Percentiles rank a stretch among this genome's conserved stretches.
phyloP scores from a whole-genome alignment of 2,329 filamentous ascomycete species.

The Aspergillus puulaauensis region DNA sequence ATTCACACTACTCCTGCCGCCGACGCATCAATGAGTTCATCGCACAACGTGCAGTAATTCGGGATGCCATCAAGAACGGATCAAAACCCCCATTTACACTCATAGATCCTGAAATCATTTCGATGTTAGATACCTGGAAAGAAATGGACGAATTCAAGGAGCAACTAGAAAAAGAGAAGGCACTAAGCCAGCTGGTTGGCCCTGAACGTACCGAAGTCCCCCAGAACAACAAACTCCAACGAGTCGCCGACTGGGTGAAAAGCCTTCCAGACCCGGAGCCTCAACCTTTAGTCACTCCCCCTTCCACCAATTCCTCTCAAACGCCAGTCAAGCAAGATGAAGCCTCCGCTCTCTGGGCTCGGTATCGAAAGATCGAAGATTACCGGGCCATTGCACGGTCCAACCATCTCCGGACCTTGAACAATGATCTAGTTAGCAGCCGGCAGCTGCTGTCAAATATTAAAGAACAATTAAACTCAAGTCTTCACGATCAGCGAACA shows the following conservation, averaged over 20 bases:
- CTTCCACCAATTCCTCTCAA: background rate
- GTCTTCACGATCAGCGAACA: background rate
- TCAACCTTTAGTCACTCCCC: background rate
- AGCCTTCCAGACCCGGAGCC: slow-evolving; percentile 8
- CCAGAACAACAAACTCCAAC: slow-evolving; percentile 7
- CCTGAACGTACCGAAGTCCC: background rate
- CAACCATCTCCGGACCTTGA: background rate
- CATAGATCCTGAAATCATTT: slow-evolving; percentile 7
- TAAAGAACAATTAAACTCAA: background rate
- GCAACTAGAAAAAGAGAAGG: slow-evolving; percentile 7
- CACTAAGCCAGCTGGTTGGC: slow-evolving; percentile 1
- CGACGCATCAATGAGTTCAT: slow-evolving; percentile 23
- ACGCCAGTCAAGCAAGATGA: slow-evolving; percentile 3
- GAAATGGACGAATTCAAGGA: slow-evolving; percentile 14
- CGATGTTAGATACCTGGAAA: slow-evolving; percentile 16
- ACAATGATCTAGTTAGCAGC: background rate
- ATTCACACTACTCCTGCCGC: slow-evolving; percentile 31
- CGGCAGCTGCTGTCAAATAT: slow-evolving; percentile 3
- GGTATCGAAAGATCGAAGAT: slow-evolving; percentile 2
- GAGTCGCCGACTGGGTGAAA: slow-evolving; percentile 13
- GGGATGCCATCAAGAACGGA: slow-evolving; percentile 7
- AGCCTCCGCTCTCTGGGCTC: slow-evolving; percentile 1
- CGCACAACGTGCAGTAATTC: slow-evolving; percentile 13
- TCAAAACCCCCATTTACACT: background rate
- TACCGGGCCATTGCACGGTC: background rate